Base-by-base conservation (phyloP, 2,329 filamentous ascomycete species). In the Aspergillus sp. region DNA sequence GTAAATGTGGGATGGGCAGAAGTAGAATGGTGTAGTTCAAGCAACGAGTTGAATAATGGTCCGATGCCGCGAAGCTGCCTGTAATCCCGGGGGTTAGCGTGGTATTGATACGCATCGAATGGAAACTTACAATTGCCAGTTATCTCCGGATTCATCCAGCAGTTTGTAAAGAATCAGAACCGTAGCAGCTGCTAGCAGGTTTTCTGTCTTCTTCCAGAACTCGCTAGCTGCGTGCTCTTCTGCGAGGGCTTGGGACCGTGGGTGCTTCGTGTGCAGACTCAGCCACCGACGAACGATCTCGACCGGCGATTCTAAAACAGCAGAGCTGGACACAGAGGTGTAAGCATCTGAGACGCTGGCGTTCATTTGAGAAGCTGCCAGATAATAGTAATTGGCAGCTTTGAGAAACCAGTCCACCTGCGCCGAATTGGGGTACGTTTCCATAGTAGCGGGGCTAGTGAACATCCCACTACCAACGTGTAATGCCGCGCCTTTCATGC, bases 151-250 rank as follows among this genome's bases (percentile, higher is more conserved):
- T 3, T 83, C 81, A 67, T 88, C 85, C n/a, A 89, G 71, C 46
- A 87, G 82, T 61, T 88, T 86, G 57, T 87, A 88, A 0, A 85
- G 80, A 58, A 84, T 87, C 1, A 89, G 74, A 1, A 89, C 85
- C 0, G 84, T 82, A 1, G 85, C 83, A 3, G 85, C 83, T 4
- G 85, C 84, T 9, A 88, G 75, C 7, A 87, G 75, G 50, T 88
- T 84, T 63, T 87, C 85, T 4, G 81, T 78, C 62, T 80, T 81
- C 52, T 78, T 78, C 39, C 77, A 67, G 39, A 76, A 61, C 58
- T 62, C 45, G n/a, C 57, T 56, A 11, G 63, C 57, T 26, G 58
- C 53, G 6, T 59, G 29, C 26, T 63, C 59, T 32, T 62, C 60
- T 4, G 53, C 45, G 14, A 47, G 52, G 2, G 45, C 22, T n/a